A percentile compares a stretch with the other conserved stretches of the same genome.
These are phyloP conservation scores for Leccinum ambiguum DNA, from an alignment of 1,284 basidiomycete species.

Conservation along the genomic window DNA sequence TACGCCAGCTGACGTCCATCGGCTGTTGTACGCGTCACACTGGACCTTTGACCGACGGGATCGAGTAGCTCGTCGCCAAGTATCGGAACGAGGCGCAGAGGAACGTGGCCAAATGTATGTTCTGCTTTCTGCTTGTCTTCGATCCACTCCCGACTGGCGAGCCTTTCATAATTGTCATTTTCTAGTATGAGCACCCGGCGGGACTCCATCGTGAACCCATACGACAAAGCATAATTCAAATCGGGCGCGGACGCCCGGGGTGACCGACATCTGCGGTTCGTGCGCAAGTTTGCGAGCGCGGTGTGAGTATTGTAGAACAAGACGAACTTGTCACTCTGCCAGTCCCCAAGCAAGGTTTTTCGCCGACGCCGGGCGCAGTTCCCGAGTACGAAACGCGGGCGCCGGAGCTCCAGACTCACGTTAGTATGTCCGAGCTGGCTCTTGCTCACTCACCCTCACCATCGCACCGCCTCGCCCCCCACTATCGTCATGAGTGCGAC, in stretches of 20 bases:
- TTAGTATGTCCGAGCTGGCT: too few relatives aligned
- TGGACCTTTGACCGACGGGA: slow-evolving; percentile 81
- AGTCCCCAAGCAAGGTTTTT: too few relatives aligned
- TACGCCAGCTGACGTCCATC: slow-evolving; percentile 88
- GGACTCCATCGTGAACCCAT: slow-evolving; percentile 96
- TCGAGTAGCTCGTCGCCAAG: too few relatives aligned
- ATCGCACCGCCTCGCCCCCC: too few relatives aligned
- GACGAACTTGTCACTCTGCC: slow-evolving; percentile 51
- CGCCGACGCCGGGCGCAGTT: too few relatives aligned
- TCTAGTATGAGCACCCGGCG: slow-evolving; percentile 87
- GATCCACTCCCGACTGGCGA: not conserved
- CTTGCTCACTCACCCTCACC: too few relatives aligned
- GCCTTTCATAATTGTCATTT: not conserved
- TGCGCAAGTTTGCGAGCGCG: slow-evolving; percentile 66
- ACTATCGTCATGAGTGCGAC: too few relatives aligned
- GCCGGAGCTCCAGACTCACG: too few relatives aligned
- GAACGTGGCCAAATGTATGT: not conserved
- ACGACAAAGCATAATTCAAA: slow-evolving; percentile 77
- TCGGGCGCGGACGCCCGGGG: slow-evolving; percentile 65
- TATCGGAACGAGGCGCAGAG: slow-evolving; percentile 27
- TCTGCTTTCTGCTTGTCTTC: not conserved
- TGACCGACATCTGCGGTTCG: too few relatives aligned
- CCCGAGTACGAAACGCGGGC: too few relatives aligned
- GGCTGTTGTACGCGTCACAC: slow-evolving; percentile 59
- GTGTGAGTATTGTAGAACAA: slow-evolving; percentile 94